Conservation (phyloP, 148 eudicot species). For the Polygonum maritimum region DNA sequence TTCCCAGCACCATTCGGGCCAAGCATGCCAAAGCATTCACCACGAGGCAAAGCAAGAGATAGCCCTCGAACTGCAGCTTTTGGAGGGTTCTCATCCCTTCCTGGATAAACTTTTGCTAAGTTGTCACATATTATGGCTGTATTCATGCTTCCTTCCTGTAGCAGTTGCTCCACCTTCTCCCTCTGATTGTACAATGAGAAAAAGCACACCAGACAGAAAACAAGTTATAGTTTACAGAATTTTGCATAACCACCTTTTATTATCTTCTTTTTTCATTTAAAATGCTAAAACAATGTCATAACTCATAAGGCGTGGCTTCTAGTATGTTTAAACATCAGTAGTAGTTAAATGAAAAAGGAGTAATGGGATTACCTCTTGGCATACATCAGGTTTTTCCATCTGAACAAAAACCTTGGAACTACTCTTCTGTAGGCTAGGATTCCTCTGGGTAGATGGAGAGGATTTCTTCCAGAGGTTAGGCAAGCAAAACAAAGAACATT, state of each 20-base stretch:
- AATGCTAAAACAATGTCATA: no score
- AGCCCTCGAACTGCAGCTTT: slow-evolving; percentile 78
- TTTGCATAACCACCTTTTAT: no score
- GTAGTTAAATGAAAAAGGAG: no score
- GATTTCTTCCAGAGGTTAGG: slow-evolving; percentile 37
- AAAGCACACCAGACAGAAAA: no score
- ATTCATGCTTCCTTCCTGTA: slow-evolving; percentile 38
- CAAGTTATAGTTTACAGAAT: no score
- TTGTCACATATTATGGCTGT: slow-evolving; percentile 54
- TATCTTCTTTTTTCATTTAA: no score
- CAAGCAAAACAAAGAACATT: slow-evolving; percentile 25
- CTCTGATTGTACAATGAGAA: slow-evolving; percentile 27
- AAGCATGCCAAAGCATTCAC: slow-evolving; percentile 99
- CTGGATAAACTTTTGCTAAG: slow-evolving; percentile 68
- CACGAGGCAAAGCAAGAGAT: slow-evolving; percentile 77
- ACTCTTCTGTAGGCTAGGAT: slow-evolving; percentile 42
- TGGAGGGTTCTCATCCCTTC: slow-evolving; percentile 84
- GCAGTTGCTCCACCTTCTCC: slow-evolving; percentile 68
- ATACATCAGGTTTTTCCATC: slow-evolving; percentile 81
- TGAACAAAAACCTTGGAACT: slow-evolving; percentile 31
- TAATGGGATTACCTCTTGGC: slow-evolving; percentile 57
- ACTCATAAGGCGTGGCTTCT: no score
- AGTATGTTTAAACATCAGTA: no score
- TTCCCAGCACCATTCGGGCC: slow-evolving; percentile 99
- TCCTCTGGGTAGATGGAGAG: slow-evolving; percentile 22